Evolutionary conservation across 345 rosid species (phyloP), one percentile per base, ranked within the genome.

Genomic region (Anacardium occidentale): DNA sequence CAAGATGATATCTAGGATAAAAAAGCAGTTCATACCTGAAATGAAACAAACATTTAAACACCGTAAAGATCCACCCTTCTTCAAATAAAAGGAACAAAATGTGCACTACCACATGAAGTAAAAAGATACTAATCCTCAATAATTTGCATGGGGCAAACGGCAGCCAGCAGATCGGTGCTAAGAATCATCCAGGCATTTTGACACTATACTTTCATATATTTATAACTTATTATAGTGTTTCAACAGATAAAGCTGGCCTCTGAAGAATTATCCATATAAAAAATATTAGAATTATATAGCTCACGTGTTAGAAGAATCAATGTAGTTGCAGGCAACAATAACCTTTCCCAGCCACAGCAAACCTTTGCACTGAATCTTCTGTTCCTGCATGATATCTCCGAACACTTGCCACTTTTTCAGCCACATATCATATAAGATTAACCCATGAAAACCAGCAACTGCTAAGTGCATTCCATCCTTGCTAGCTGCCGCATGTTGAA

Each of bases 401-500:
- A 95, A 95, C 56, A 91, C 91, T 63, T 97, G 83, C 98, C 99
- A 95, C 79, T 86, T 92, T 80, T 92, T 92, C 73, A 84, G 64
- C 73, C 87, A 85, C 68, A 95, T 84, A 79, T 90, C 96, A 79
- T 95, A 95, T 75, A 95, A 80, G 74, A 92, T 89, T 73, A 95
- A 80, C 75, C 99, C 99, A 79, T 90, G 93, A 60, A 88, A 85
- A 80, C 99, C 99, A 81, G 98, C 99, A 77, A 87, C 97, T 26
- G 98, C 98, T 65, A 95, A 75, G 84, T 88, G 89, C 90, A 87
- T 87, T 66, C 99, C 99, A 78, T 95, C 99, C 85, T 86, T 92
- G 84, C 97, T 92, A 73, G 99, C 94, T 56, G 98, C 97, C 73
- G 91, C 99, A 77, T 95, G 98, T 77, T 89, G 99, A 73, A 95